Base-by-base conservation (phyloP, 805 yeast species). In the Saccharomycopsis sp. region DNA sequence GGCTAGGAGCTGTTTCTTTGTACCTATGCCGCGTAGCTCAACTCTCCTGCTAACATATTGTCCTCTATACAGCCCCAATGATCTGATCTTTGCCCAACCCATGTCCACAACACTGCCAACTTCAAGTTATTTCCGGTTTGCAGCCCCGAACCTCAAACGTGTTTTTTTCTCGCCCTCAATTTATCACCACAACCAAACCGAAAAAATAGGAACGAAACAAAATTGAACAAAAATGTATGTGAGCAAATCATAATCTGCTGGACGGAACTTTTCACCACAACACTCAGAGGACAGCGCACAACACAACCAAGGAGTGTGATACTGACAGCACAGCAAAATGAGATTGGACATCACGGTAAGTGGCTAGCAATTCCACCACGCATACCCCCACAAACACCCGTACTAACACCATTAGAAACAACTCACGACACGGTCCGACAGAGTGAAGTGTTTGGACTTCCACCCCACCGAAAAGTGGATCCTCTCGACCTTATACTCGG, bases 391-490 rank as follows among this genome's bases (percentile, higher is more conserved):
- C 9, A 29, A 29, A 12, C 48, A 12, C 48, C 18, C 8, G 7
- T 44, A 44, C 48, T 44, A 44, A 44, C 48, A 44, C 48, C 21
- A 16, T 12, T 69, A 86, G 81, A 89, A 88, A 77, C 85, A 85
- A 66, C 89, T 91, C 73, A 86, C 90, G 64, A 83, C 94, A 62
- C 89, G 97, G 67, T 86, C 97, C 46, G 97, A 91, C 71, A 85
- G 99, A 71, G 97, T 94, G 70, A 94, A 94, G 73, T 97, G 97
- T 53, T 87, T 94, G 68, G 99, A 94, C 73, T 88, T 94, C 79
- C 99, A 94, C 71, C 99, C 99, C 23, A 79, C 91, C 20, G 99
- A 94, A 72, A 98, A 99, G 56, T 92, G 98, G 98, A 84, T 91
- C 55, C 77, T 91, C 67, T 85, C 92, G 56, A 90, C 97, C n/a